Evolutionary conservation across 139 green algal species (phyloP), one percentile per base, ranked within the genome.

Genomic region (Nannochloris sp.): DNA sequence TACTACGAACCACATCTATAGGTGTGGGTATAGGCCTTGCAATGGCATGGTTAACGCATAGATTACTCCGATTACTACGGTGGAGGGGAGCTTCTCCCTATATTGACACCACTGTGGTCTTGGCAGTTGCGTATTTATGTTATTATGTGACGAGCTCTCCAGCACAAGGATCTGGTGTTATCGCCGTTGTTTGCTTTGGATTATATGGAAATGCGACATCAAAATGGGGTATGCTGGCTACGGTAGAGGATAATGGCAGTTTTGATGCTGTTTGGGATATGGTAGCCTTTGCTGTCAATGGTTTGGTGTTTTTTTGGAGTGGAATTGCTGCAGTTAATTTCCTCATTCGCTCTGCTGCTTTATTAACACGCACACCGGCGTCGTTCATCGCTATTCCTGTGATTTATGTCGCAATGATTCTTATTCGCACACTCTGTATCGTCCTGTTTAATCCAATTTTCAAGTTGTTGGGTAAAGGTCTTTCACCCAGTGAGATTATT

Each of bases 151-250:
- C 81, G 32, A 85, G 89, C 45, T 76, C 29, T 36, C 67, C 67
- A 0, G 67, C 67, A 4, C 19, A 51, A 57, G 54, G 29, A 54
- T 66, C 69, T 46, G 78, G 78, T 31, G 87, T 93, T 1, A 91
- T 93, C 33, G 81, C 84, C 4, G 89, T 95, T 23, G 88, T 90
- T n/a, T 81, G 91, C n/a, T 93, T 83, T 60, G 89, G 88, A 0
- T 70, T 96, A 42, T 91, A 87, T 32, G 89, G 87, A 19, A 73
- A 83, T 10, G 80, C 81, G 7, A 89, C 75, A 2, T 75, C 69
- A 64, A 79, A 84, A 70, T 87, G 83, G 72, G 60, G 85, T 60
- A 78, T 83, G 65, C 63, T 67, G 23, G n/a, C 68, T 0, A 15
- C 31, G 1, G 37, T 54, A 4, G 56, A 65, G 34, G 48, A 64